phyloP scores from a whole-genome alignment of 257 asterid species.

The Avicennia marina region DNA sequence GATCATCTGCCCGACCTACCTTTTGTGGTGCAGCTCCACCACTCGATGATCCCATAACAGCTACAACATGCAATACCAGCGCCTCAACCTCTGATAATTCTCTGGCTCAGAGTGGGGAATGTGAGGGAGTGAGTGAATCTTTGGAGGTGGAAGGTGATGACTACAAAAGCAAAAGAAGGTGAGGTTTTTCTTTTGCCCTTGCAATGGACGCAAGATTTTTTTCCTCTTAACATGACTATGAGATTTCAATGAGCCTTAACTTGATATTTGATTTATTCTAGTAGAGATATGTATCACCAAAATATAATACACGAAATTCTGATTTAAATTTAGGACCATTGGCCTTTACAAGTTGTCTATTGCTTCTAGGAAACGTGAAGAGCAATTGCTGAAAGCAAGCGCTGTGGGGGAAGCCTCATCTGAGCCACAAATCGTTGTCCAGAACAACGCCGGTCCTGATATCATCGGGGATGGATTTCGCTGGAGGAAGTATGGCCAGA shows the following conservation, averaged over 20 bases:
- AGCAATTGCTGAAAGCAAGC: slow-evolving; percentile 29
- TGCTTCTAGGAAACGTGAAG: slow-evolving; percentile 40
- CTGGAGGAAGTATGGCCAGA: slow-evolving; percentile 93
- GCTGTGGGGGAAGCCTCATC: slow-evolving; percentile 22
- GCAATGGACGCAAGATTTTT: too few relatives aligned
- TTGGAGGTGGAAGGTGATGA: slow-evolving; percentile 41
- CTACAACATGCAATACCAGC: slow-evolving; percentile 25
- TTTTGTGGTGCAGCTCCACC: slow-evolving; percentile 21
- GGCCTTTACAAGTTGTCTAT: background rate
- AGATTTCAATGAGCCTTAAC: background rate
- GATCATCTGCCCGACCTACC: slow-evolving; percentile 25
- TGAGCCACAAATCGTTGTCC: slow-evolving; percentile 31
- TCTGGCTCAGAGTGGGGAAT: slow-evolving; percentile 31
- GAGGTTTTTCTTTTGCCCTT: too few relatives aligned
- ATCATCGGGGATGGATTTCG: slow-evolving; percentile 63
- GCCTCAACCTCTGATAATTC: slow-evolving; percentile 32
- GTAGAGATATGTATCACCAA: background rate
- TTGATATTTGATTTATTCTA: background rate
- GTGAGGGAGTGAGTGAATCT: slow-evolving; percentile 36
- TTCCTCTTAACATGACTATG: background rate
- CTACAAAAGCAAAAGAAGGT: slow-evolving; percentile 56
- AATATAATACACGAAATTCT: too few relatives aligned
- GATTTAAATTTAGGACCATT: too few relatives aligned
- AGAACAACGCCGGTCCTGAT: slow-evolving; percentile 40
- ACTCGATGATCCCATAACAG: slow-evolving; percentile 18